Evolutionary conservation across 164 flowering plant genomes (phyloP), one percentile per base, ranked within the genome.

Genomic region (Amborella trichopoda): DNA sequence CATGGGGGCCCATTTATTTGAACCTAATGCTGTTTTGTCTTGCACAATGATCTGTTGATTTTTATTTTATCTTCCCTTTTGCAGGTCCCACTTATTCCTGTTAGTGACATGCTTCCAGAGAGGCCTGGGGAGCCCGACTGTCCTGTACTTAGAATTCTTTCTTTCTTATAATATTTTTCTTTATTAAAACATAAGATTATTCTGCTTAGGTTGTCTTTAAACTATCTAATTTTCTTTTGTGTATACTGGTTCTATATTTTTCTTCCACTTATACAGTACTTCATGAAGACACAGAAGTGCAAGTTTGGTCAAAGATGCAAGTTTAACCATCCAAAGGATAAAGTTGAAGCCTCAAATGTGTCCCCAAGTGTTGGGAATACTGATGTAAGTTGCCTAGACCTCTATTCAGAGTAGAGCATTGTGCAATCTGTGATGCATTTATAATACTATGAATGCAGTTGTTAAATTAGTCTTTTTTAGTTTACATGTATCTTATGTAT

Each of bases 61-160:
- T n/a, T n/a, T n/a, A n/a, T n/a, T n/a, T n/a, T n/a, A n/a, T n/a
- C n/a, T n/a, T n/a, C n/a, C n/a, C n/a, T n/a, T 48, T 47, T 62
- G 58, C 64, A 85, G 95, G 83, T 79, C 45, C 87, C 80, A 4
- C 60, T 50, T 11, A 25, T 54, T 32, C 50, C 68, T 30, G 28
- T 61, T 5, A 56, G 50, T 49, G 95, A 84, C 61, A 37, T 48
- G 36, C 78, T 76, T 60, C 99, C 96, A 33, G 89, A 82, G 67
- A 76, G 94, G 67, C 87, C 82, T 2, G 95, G 89, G 53, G 84
- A 73, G 53, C 89, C 89, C 40, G 96, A 81, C 64, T 93, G 99
- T 65, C 95, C 95, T 19, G 99, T 93, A 73, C 71, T 14, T 38
- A 16, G 41, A 16, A 16, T n/a, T 1, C 16, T 38, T 38, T 37